phyloP scores from a whole-genome alignment of 2,329 filamentous ascomycete species.

The Xylaria sp. region DNA sequence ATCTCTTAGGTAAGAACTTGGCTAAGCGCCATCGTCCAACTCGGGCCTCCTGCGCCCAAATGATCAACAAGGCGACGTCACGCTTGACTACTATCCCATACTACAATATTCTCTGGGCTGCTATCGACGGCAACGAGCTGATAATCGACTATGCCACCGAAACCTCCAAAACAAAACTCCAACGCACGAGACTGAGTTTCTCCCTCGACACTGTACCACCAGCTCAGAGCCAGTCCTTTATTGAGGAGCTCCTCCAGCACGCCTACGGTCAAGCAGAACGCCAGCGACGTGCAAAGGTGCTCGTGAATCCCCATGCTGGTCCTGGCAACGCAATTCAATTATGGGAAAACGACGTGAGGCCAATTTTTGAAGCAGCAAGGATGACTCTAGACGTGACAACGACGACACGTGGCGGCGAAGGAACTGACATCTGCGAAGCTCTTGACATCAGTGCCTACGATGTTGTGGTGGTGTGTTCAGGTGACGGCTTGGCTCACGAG shows the following conservation, averaged over 20 bases:
- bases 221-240: slow-evolving; percentile 68
- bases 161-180: slow-evolving; percentile 68
- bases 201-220: slow-evolving; percentile 56
- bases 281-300: slow-evolving; percentile 82
- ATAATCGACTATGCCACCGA: slow-evolving; percentile 78
- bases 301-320: slow-evolving; percentile 92
- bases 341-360: slow-evolving; percentile 80
- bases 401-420: slow-evolving; percentile 80
- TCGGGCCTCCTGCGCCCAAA: no score
- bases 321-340: slow-evolving; percentile 78
- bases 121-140: slow-evolving; percentile 69
- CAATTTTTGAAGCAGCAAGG: slow-evolving; percentile 83
- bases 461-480: slow-evolving; percentile 87
- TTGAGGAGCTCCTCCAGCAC: slow-evolving; percentile 70
- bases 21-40: slow-evolving; percentile 34
- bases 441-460: slow-evolving; percentile 85
- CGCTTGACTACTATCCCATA: slow-evolving; percentile 68
- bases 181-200: slow-evolving; percentile 71
- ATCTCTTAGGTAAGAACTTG: slow-evolving; percentile 41
- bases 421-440: slow-evolving; percentile 77
- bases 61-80: slow-evolving; percentile 40
- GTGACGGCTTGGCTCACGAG: slow-evolving; percentile 91
- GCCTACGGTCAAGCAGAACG: slow-evolving; percentile 77
- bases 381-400: slow-evolving; percentile 79
- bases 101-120: slow-evolving; percentile 87